These are phyloP conservation scores for Mycena amicta DNA, from an alignment of 768 basidiomycete genomes.

Conservation along the genomic window DNA sequence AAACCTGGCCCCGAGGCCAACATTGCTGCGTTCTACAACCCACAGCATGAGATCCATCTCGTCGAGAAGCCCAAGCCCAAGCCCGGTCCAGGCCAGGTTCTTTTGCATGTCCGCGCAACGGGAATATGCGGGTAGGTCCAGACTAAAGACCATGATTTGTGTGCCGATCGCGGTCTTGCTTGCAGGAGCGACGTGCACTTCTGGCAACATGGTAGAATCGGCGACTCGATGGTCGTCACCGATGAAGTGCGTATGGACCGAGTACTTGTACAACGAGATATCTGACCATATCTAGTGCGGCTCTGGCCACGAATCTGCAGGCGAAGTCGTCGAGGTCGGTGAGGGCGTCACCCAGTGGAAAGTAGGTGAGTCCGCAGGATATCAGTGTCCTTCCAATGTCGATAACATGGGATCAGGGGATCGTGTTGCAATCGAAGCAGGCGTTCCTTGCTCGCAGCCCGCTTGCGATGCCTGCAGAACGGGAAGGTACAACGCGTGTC, in stretches of 20 bases:
- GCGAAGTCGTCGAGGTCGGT: constrained; percentile 64
- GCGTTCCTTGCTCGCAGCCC: constrained; percentile 67
- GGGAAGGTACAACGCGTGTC: constrained; percentile 68
- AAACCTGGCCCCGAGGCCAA: constrained; percentile 51
- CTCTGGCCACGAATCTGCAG: constrained; percentile 72
- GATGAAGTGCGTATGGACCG: constrained; percentile 49
- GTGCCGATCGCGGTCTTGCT: background rate
- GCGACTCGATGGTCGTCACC: constrained; percentile 70
- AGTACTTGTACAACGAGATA: background rate
- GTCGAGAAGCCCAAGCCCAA: constrained; percentile 64
- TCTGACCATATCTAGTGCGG: constrained; percentile 49
- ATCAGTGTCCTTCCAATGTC: background rate
- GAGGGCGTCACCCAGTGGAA: constrained; percentile 71
- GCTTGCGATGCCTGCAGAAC: constrained; percentile 62
- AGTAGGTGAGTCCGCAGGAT: constrained; percentile 39
- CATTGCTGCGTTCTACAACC: constrained; percentile 68
- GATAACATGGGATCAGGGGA: constrained; percentile 44
- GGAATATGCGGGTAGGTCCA: constrained; percentile 66
- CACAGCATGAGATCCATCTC: constrained; percentile 62
- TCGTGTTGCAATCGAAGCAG: constrained; percentile 69
- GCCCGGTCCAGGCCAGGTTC: constrained; percentile 66
- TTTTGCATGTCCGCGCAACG: constrained; percentile 66
- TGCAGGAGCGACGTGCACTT: constrained; percentile 72
- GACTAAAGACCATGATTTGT: background rate
- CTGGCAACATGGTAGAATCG: constrained; percentile 71